Percentiles rank a stretch among this genome's conserved stretches.
Evolutionary conservation across 345 rosid species (phyloP).

Genomic region (Lepidium aucheri): DNA sequence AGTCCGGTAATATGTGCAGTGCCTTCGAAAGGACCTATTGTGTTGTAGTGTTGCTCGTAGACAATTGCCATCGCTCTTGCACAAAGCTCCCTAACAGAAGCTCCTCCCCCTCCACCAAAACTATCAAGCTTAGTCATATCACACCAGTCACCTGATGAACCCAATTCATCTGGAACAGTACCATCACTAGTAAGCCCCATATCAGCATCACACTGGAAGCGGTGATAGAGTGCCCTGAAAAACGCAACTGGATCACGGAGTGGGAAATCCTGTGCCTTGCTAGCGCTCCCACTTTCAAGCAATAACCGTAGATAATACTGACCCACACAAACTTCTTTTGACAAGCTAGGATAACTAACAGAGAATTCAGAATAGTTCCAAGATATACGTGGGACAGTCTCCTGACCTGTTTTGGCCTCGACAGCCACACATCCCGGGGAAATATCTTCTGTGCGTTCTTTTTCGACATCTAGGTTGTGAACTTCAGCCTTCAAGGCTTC

Average conservation of each 20-base stretch:
- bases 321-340: conserved; percentile 99
- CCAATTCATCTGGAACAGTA: conserved; percentile 91
- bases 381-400: conserved; percentile 74
- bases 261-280: conserved; percentile 96
- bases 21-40: conserved; percentile 93
- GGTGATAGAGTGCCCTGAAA: conserved; percentile 95
- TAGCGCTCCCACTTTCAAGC: conserved; percentile 87
- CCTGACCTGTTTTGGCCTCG: conserved; percentile 56
- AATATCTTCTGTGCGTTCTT: conserved; percentile 96
- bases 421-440: conserved; percentile 60
- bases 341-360: conserved; percentile 83
- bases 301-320: conserved; percentile 95
- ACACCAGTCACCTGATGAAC: conserved; percentile 99
- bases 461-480: conserved; percentile 90
- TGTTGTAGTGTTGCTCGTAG: conserved; percentile 83
- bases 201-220: conserved; percentile 97
- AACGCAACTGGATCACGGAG: conserved; percentile 95
- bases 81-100: conserved; percentile 98
- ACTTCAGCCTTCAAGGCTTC: conserved; percentile 98
- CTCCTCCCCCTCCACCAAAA: conserved; percentile 98
- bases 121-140: conserved; percentile 96
- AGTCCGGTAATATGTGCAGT: conserved; percentile 91
- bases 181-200: conserved; percentile 94
- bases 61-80: conserved; percentile 99
- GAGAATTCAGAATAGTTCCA: conserved; percentile 98